Conservation (phyloP, 2,329 filamentous ascomycete genomes). For the Xylaria sp. region DNA sequence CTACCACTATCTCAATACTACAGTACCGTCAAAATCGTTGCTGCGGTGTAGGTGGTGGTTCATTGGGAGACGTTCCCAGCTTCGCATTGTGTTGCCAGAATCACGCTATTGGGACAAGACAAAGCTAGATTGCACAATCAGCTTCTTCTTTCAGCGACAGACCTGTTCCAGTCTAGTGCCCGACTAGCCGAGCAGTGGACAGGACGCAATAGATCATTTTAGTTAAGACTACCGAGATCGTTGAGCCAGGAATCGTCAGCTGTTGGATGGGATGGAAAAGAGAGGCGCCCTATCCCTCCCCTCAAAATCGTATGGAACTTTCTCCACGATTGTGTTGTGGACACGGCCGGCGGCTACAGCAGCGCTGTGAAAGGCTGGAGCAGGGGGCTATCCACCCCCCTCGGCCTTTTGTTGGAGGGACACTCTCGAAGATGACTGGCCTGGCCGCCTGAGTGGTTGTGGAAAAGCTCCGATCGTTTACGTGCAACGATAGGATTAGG, state of each 20-base stretch:
- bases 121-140: slow-evolving; percentile 24
- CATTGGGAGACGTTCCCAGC: slow-evolving; percentile 17
- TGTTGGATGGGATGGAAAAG: slow-evolving; percentile 37
- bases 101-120: slow-evolving; percentile 29
- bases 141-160: slow-evolving; percentile 35
- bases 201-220: slow-evolving; percentile 35
- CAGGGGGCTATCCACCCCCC: slow-evolving; percentile 48
- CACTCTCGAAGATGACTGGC: slow-evolving; percentile 42
- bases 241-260: slow-evolving; percentile 41
- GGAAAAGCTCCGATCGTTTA: slow-evolving; percentile 49
- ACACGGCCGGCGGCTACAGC: slow-evolving; percentile 55
- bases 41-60: slow-evolving; percentile 12
- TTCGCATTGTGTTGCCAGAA: slow-evolving; percentile 39
- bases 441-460: slow-evolving; percentile 41
- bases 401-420: slow-evolving; percentile 47
- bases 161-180: slow-evolving; percentile 33
- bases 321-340: slow-evolving; percentile 46
- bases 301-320: slow-evolving; percentile 44
- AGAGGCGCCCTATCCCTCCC: slow-evolving; percentile 38
- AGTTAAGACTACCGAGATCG: slow-evolving; percentile 38
- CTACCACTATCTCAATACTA: slow-evolving; percentile 1
- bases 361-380: slow-evolving; percentile 56
- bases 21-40: slow-evolving; percentile 7
- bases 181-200: slow-evolving; percentile 37
- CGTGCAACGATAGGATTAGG: slow-evolving; percentile 47